Percentiles rank a stretch among this genome's conserved stretches.
Evolutionary conservation across 1,284 basidiomycete species (phyloP).

Genomic region (Marasmius tenuissimus): DNA sequence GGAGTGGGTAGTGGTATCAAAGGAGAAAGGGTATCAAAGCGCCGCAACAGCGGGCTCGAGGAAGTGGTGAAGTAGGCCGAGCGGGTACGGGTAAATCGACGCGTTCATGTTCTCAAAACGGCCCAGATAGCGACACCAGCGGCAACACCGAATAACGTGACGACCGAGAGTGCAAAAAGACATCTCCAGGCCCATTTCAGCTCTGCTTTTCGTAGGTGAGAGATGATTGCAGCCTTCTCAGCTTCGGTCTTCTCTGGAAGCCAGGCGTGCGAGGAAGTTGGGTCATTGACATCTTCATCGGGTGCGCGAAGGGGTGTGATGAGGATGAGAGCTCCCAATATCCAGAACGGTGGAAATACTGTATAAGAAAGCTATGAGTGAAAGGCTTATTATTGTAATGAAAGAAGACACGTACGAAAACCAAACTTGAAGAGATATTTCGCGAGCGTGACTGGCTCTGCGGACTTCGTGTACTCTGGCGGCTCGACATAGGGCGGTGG

Average conservation of each 20-base stretch:
- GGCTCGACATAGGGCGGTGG: slow-evolving; percentile 16
- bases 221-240: slow-evolving; percentile 29
- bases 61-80: not conserved
- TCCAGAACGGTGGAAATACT: slow-evolving; percentile 40
- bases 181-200: slow-evolving; percentile 37
- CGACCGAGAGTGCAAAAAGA: slow-evolving; percentile 29
- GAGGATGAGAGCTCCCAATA: slow-evolving; percentile 32
- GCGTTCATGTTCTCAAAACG: slow-evolving; percentile 3
- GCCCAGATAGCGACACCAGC: slow-evolving; percentile 23
- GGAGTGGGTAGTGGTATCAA: not conserved
- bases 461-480: slow-evolving; percentile 21
- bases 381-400: not conserved
- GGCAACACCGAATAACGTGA: slow-evolving; percentile 23
- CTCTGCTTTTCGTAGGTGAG: slow-evolving; percentile 31
- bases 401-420: slow-evolving; percentile 31
- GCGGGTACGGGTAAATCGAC: not conserved
- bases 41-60: not conserved
- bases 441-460: slow-evolving; percentile 39
- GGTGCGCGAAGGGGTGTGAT: slow-evolving; percentile 29
- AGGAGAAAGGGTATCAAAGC: not conserved
- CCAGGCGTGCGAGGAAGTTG: slow-evolving; percentile 23
- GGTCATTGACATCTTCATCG: not conserved
- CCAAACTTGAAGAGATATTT: slow-evolving; percentile 46
- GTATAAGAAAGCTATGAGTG: slow-evolving; percentile 2
- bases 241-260: slow-evolving; percentile 37